A percentile compares a stretch with the other conserved stretches of the same genome.
phyloP scores from a whole-genome alignment of 305 asterid species.

The Fraxinus angustifolia region DNA sequence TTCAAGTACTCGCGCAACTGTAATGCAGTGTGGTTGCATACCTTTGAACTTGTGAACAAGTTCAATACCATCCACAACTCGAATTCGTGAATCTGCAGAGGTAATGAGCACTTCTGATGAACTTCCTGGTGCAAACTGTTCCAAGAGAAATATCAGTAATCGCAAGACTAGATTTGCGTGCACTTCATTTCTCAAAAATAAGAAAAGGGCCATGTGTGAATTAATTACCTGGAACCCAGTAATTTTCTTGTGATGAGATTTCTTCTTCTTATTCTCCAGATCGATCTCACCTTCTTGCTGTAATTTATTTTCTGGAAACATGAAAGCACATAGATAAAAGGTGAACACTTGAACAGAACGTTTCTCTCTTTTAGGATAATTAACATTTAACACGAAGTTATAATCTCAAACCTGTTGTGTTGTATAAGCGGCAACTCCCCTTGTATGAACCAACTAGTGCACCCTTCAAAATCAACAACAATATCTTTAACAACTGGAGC shows the following conservation, averaged over 20 bases:
- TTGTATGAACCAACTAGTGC: slow-evolving; percentile 95
- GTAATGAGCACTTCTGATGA: slow-evolving; percentile 87
- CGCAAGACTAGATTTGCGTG: slow-evolving; percentile 11
- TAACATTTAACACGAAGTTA: background rate
- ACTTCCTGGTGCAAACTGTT: slow-evolving; percentile 96
- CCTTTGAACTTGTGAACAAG: slow-evolving; percentile 97
- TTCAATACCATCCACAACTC: slow-evolving; percentile 79
- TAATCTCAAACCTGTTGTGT: slow-evolving; percentile 61
- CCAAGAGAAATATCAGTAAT: slow-evolving; percentile 24
- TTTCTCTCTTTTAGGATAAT: slow-evolving; percentile 5
- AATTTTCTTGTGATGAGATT: slow-evolving; percentile 86
- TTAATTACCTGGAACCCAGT: slow-evolving; percentile 86
- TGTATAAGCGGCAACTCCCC: slow-evolving; percentile 84
- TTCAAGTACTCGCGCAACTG: background rate
- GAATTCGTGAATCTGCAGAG: slow-evolving; percentile 91
- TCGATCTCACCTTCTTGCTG: slow-evolving; percentile 63
- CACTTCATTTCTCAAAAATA: background rate
- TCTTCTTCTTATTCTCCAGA: slow-evolving; percentile 86
- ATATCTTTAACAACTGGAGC: slow-evolving; percentile 16
- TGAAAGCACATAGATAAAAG: slow-evolving; percentile 5
- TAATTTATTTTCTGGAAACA: slow-evolving; percentile 66
- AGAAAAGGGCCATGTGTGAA: background rate
- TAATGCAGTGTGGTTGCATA: slow-evolving; percentile 16
- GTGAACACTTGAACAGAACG: background rate
- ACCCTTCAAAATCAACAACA: slow-evolving; percentile 50